Evolutionary conservation across 140 eudicot genomes (phyloP), one percentile per base, ranked within the genome.

Genomic region (Bidens hawaiensis): DNA sequence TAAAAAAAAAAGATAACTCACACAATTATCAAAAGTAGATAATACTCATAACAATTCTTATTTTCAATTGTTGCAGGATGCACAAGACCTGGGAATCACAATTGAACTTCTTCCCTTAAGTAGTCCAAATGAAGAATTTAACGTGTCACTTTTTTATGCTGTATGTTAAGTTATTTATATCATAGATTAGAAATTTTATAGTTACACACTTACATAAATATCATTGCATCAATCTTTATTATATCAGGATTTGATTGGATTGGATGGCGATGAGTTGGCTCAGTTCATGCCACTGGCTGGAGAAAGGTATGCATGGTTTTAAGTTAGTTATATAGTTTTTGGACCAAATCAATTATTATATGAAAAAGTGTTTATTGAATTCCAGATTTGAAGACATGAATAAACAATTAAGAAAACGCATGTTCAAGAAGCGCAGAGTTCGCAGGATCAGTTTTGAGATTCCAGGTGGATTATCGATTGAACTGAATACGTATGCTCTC

Each of bases 21-120:
- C 6, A n/a, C n/a, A n/a, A n/a, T 31, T 5, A 38, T 38, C n/a
- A 38, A 36, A 12, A 38, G 11, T 10, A 8, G 61, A 26, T 54
- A n/a, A 15, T 27, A 54, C 26, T 26, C 61, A 54, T 6, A 25
- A 14, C 11, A 46, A 65, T 34, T 13, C 24, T 57, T 1, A 6
- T 28, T 47, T 72, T 46, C 15, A 46, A 40, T 30, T 60, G 72
- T 83, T 76, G 60, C 85, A 93, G 99, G 99, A 93, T 80, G 96
- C 95, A 38, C 96, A 88, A 81, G 99, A 93, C 76, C 96, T 93
- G 78, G 95, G 94, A 52, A 85, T 93, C 62, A 69, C 95, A 51
- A 85, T 93, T 60, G 95, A 88, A 73, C 94, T 93, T 71, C 99
- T 93, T 23, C 99, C 99, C 17, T 79, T 93, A 28, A 85, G 93